phyloP scores from a whole-genome alignment of 2,329 filamentous ascomycete genomes.

The Penicillium sp. region DNA sequence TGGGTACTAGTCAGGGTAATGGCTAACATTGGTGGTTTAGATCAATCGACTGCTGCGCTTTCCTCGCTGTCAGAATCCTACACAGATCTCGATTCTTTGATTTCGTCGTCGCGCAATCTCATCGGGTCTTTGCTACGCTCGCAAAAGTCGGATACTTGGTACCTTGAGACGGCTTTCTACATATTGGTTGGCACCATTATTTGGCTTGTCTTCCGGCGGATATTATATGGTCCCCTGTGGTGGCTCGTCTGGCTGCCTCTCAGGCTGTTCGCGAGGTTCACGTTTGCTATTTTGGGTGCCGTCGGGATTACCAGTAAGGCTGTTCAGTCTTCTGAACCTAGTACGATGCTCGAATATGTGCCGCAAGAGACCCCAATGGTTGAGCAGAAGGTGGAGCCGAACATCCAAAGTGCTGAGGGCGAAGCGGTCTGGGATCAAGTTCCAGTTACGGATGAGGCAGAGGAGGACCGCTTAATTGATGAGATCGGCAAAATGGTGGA shows the following conservation, averaged over 20 bases:
- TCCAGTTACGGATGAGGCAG: no score
- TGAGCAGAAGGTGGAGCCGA: no score
- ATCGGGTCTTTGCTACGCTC: slow-evolving; percentile 71
- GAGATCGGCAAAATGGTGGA: slow-evolving; percentile 36
- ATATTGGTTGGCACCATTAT: slow-evolving; percentile 65
- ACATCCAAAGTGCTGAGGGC: no score
- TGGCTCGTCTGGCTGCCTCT: slow-evolving; percentile 79
- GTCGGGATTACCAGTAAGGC: slow-evolving; percentile 36
- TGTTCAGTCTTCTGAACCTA: slow-evolving; percentile 22
- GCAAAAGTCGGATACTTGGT: slow-evolving; percentile 97
- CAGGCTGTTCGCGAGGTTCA: slow-evolving; percentile 54
- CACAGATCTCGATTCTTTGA: slow-evolving; percentile 64
- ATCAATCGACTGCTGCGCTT: slow-evolving; percentile 72
- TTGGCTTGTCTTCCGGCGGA: slow-evolving; percentile 77
- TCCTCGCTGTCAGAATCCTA: slow-evolving; percentile 73
- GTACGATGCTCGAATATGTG: no score
- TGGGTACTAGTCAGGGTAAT: no score
- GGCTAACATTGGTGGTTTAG: slow-evolving; percentile 25
- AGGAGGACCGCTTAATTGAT: slow-evolving; percentile 36
- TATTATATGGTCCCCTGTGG: slow-evolving; percentile 82
- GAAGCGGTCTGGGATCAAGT: slow-evolving; percentile 17
- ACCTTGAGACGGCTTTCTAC: slow-evolving; percentile 81
- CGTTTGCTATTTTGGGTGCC: slow-evolving; percentile 49
- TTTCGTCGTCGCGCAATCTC: slow-evolving; percentile 64
- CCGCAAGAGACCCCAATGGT: no score